Evolutionary conservation across 1,284 basidiomycete species (phyloP), one percentile per base, ranked within the genome.

Genomic region (Melampsora americana): DNA sequence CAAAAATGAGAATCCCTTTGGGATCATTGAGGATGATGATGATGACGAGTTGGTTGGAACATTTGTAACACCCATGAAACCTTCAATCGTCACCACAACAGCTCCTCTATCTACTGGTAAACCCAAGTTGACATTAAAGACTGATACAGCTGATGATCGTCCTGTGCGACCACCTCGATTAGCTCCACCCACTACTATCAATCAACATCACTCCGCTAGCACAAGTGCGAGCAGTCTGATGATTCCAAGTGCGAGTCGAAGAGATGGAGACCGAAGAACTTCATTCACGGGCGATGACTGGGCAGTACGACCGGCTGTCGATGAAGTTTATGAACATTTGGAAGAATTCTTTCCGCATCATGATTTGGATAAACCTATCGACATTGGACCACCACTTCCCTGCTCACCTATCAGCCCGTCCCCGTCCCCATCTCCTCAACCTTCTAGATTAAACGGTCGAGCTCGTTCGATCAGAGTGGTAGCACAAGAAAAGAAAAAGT

Each of bases 271-370:
- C 5, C 59, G 67, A 46, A 20, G 74, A 20, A 46, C 67, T 14
- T 77, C 74, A 42, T 77, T 77, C 35, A 69, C 74, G 16, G 74
- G 74, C 4, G 67, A 77, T 26, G 83, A 83, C 69, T 85, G 84
- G 84, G 84, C 84, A 0, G 89, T 91, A 79, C 91, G 96, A 81
- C 96, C 96, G 16, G 89, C 90, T 42, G 90, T 95, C 0, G 96
- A 99, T 82, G 91, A 92, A 80, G 90, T 99, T 72, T 94, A 95
- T 83, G 92, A 98, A 75, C 89, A 92, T 74, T 86, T 99, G 7
- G 92, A 98, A 80, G 89, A 92, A 79, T 97, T 93, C 85, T 99
- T 99, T 86, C 95, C 95, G 0, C 90, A 92, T 79, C 92, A 97
- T 82, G 95, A 99, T 82, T 87, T 99, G 67, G 96, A 99, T 84